phyloP scores from a whole-genome alignment of 805 yeast genomes.

The Lachancea quebecensis region DNA sequence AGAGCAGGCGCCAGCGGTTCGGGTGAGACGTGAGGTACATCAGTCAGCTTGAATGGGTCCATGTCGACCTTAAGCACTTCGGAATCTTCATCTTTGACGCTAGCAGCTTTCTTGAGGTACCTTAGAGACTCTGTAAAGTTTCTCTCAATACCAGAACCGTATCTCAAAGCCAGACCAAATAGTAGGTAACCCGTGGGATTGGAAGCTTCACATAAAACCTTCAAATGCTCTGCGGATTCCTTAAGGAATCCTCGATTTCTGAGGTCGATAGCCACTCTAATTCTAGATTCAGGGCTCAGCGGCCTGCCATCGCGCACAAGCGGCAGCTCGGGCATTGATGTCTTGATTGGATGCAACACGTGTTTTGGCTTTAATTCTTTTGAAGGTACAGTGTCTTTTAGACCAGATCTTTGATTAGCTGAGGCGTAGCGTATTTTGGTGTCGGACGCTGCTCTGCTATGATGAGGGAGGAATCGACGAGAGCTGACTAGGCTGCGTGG shows the following conservation, averaged over 20 bases:
- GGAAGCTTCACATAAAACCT: constrained; percentile 56
- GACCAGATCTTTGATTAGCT: background rate
- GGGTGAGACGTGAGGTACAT: constrained; percentile 33
- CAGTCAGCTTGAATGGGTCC: constrained; percentile 33
- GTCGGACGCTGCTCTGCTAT: constrained; percentile 3
- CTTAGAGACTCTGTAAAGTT: constrained; percentile 48
- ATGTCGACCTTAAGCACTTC: constrained; percentile 19
- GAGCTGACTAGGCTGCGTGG: background rate
- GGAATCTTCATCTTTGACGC: constrained; percentile 25
- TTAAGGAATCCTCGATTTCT: constrained; percentile 53
- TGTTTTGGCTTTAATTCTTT: background rate
- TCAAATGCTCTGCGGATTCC: constrained; percentile 64
- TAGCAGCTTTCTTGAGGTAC: constrained; percentile 54
- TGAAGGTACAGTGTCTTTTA: background rate
- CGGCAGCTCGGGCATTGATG: background rate
- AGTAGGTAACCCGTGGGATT: constrained; percentile 59
- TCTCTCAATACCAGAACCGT: constrained; percentile 61
- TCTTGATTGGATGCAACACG: background rate
- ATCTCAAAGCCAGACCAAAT: constrained; percentile 58
- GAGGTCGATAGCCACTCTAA: constrained; percentile 37
- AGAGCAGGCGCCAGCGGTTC: constrained; percentile 45
- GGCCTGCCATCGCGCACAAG: background rate
- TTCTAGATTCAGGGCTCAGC: constrained; percentile 1
- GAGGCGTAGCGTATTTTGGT: background rate
- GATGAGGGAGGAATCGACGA: background rate